phyloP scores from a whole-genome alignment of 2,329 filamentous ascomycete species.

The Cytospora mali region DNA sequence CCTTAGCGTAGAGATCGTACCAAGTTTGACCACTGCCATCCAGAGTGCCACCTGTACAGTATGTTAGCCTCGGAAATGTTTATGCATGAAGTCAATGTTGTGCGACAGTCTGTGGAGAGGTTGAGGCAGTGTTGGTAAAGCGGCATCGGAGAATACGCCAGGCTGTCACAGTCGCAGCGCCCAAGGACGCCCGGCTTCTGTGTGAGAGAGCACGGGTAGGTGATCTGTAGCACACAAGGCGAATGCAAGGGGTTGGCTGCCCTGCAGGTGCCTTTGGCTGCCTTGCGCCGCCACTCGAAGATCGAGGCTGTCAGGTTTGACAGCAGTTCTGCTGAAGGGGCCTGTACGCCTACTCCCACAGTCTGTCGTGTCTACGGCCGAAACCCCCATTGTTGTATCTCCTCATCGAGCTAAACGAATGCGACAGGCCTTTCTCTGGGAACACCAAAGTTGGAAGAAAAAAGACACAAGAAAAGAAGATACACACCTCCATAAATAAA shows the following conservation, averaged over 20 bases:
- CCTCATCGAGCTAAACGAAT: neutral
- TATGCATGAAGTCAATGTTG: conserved; percentile 17
- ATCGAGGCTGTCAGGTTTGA: conserved; percentile 4
- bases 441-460: neutral
- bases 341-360: neutral
- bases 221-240: neutral
- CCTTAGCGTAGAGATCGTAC: conserved; percentile 63
- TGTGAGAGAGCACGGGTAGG: neutral
- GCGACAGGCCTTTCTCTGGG: neutral
- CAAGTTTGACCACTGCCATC: conserved; percentile 67
- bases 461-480: conserved; percentile 24
- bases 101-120: neutral
- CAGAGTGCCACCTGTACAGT: conserved; percentile 40
- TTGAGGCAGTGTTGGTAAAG: neutral
- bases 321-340: neutral
- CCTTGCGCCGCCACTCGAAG: conserved; percentile 3
- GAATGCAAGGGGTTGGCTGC: neutral
- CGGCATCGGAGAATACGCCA: conserved; percentile 3
- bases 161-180: neutral
- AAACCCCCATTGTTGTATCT: neutral
- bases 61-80: conserved; percentile 10
- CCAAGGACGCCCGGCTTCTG: conserved; percentile 8
- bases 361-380: conserved; percentile 20
- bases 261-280: neutral
- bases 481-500: conserved; percentile 61